These are phyloP conservation scores for Solioccasus polychromus DNA, from an alignment of 768 basidiomycete species.

Conservation along the genomic window DNA sequence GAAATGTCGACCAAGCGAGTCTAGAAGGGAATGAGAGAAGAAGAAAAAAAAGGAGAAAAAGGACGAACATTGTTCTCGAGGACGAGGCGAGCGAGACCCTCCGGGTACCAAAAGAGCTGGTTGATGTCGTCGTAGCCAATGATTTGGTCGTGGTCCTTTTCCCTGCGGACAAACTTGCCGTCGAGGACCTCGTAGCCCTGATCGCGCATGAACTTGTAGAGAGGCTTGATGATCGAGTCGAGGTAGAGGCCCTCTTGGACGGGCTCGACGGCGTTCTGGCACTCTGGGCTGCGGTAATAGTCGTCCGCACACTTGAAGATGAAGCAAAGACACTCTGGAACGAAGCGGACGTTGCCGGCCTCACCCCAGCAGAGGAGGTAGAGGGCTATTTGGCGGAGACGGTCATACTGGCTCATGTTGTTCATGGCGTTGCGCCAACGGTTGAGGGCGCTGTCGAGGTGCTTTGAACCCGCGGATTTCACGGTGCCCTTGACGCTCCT, in stretches of 20 bases:
- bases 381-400: constrained; percentile 92
- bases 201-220: constrained; percentile 95
- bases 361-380: constrained; percentile 99
- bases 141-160: constrained; percentile 92
- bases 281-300: constrained; percentile 97
- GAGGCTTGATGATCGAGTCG: constrained; percentile 85
- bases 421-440: constrained; percentile 99
- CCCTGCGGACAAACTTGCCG: constrained; percentile 90
- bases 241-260: constrained; percentile 95
- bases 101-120: constrained; percentile 99
- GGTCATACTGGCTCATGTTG: constrained; percentile 98
- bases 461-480: constrained; percentile 61
- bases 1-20: constrained; percentile 89
- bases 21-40: constrained; percentile 37
- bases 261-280: constrained; percentile 90
- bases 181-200: constrained; percentile 96
- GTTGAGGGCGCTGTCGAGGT: constrained; percentile 89
- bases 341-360: constrained; percentile 94
- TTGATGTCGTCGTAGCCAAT: constrained; percentile 99
- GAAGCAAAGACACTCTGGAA: constrained; percentile 96
- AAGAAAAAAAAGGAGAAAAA: background rate
- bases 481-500: constrained; percentile 70
- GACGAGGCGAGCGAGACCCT: constrained; percentile 91
- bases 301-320: constrained; percentile 99
- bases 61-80: constrained; percentile 75